Percentiles rank a stretch among this genome's conserved stretches.
Conservation (phyloP, 129 eudicot genomes). For the Solidago caesia region DNA sequence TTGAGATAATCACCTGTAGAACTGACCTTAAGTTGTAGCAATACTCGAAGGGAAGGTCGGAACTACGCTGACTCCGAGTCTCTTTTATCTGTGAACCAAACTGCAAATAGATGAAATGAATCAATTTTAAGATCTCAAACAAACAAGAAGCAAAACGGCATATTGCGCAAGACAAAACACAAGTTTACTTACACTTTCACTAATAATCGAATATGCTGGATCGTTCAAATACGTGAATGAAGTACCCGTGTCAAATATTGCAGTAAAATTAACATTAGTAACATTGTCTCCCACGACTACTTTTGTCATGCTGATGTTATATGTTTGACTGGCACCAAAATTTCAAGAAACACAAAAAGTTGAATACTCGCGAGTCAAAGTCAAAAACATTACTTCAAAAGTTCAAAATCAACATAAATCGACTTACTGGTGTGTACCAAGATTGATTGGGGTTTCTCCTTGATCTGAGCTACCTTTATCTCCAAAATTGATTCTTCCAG, state of each 20-base stretch:
- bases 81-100: conserved; percentile 61
- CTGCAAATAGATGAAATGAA: conserved; percentile 43
- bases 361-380: neutral
- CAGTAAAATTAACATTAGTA: conserved; percentile 49
- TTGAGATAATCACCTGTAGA: too few species aligned
- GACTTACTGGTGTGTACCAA: conserved; percentile 55
- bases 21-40: conserved; percentile 70
- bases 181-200: conserved; percentile 54
- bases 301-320: conserved; percentile 71
- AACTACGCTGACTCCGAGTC: conserved; percentile 43
- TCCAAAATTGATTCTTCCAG: conserved; percentile 79
- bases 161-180: neutral
- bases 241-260: conserved; percentile 89
- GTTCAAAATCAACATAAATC: neutral
- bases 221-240: conserved; percentile 77
- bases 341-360: conserved; percentile 1
- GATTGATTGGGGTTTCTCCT: conserved; percentile 68
- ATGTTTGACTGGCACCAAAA: conserved; percentile 57
- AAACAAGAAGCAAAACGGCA: neutral
- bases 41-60: conserved; percentile 56
- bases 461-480: conserved; percentile 77
- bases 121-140: neutral
- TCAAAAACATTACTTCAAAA: neutral
- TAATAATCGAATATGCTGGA: conserved; percentile 64
- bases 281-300: conserved; percentile 52